These are phyloP conservation scores for Pythium rhizo-oryzae DNA, from an alignment of 352 stramenopile species.

Conservation along the genomic window DNA sequence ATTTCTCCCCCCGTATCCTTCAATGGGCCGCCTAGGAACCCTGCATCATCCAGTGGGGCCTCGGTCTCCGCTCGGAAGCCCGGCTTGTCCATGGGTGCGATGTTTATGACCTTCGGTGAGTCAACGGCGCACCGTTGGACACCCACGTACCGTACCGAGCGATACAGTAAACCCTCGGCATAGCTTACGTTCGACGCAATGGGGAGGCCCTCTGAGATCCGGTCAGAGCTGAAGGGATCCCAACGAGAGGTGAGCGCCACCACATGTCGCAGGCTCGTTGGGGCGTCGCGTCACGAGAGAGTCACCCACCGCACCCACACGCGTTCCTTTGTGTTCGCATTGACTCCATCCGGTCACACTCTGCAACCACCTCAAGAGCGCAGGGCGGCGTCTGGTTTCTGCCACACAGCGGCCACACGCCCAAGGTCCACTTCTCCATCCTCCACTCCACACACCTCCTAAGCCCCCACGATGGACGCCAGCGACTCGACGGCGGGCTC, in stretches of 20 bases:
- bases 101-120: background rate
- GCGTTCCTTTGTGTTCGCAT: background rate
- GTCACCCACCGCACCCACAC: background rate
- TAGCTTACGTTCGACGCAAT: background rate
- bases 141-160: no score
- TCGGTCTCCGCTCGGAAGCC: no score
- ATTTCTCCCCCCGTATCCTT: no score
- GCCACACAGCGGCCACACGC: no score
- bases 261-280: background rate
- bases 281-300: background rate
- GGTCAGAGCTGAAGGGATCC: no score
- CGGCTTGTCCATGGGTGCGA: background rate
- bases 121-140: background rate
- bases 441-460: background rate
- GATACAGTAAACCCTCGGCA: no score
- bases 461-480: background rate
- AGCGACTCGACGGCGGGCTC: background rate
- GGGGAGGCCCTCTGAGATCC: background rate
- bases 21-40: no score
- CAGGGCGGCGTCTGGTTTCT: no score
- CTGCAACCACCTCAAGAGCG: background rate
- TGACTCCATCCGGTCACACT: background rate
- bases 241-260: background rate
- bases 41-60: no score
- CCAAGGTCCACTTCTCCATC: no score